Percentiles rank a stretch among this genome's conserved stretches.
phyloP scores from a whole-genome alignment of 1,284 basidiomycete genomes.

The Apiotrichum mycotoxinovorans region DNA sequence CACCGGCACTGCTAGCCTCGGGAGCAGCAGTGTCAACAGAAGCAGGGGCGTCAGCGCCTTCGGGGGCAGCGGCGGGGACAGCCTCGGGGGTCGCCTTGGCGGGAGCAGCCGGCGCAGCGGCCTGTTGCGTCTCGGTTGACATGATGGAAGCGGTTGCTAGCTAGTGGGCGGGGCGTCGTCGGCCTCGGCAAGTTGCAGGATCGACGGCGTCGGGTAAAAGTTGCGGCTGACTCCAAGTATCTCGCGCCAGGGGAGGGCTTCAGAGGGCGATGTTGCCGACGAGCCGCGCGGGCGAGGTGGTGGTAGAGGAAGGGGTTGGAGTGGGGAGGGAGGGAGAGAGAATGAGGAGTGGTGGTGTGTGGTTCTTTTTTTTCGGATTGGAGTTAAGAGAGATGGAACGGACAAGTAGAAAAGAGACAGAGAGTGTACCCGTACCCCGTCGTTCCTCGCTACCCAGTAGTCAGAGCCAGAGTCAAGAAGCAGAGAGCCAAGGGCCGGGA shows the following conservation, averaged over 20 bases:
- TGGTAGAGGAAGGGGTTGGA: neutral
- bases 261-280: neutral
- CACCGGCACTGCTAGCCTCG: neutral
- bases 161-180: neutral
- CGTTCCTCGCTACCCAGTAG: too few species aligned
- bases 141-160: neutral
- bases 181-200: neutral
- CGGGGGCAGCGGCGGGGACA: neutral
- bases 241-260: neutral
- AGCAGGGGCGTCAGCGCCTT: neutral
- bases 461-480: too few species aligned
- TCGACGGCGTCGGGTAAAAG: neutral
- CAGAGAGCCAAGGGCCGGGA: too few species aligned
- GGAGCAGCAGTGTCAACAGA: neutral
- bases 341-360: neutral
- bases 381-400: neutral
- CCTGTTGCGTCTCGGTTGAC: slow-evolving; percentile 8
- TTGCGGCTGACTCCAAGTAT: neutral
- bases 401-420: neutral
- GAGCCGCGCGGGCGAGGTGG: neutral
- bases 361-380: neutral
- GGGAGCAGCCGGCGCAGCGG: neutral
- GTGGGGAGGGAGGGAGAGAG: neutral
- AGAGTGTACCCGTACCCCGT: neutral
- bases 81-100: neutral